phyloP scores from a whole-genome alignment of 805 yeast species.

The Lipomyces yamadae region DNA sequence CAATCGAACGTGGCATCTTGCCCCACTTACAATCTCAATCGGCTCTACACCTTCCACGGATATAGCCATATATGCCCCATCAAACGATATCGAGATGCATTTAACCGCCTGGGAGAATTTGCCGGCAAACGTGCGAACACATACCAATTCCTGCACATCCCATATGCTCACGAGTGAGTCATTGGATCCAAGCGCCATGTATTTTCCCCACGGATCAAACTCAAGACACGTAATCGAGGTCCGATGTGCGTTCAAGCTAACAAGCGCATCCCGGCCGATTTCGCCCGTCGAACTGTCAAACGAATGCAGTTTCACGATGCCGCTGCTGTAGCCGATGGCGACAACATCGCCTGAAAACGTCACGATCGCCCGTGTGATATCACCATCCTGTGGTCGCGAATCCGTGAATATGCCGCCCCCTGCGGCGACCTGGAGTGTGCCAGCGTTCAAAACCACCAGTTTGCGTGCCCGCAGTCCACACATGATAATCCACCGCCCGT shows the following conservation, averaged over 20 bases:
- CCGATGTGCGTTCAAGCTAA: constrained; percentile 53
- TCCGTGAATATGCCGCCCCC: background rate
- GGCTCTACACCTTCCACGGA: constrained; percentile 52
- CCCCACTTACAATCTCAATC: constrained; percentile 47
- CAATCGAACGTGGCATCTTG: background rate
- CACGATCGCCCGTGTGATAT: constrained; percentile 48
- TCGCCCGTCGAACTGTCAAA: constrained; percentile 16
- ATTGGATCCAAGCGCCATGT: constrained; percentile 58
- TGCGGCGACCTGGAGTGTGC: constrained; percentile 5
- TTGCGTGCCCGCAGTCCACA: background rate
- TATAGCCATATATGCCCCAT: constrained; percentile 54
- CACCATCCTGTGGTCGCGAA: constrained; percentile 37
- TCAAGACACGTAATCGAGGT: constrained; percentile 55
- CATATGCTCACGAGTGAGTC: constrained; percentile 63
- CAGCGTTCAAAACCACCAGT: background rate
- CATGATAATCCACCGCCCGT: constrained; percentile 22
- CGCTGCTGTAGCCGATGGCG: constrained; percentile 56
- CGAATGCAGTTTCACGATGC: constrained; percentile 47
- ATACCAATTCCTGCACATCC: constrained; percentile 51
- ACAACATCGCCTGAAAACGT: constrained; percentile 45
- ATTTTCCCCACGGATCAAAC: constrained; percentile 59
- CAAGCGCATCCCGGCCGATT: constrained; percentile 11
- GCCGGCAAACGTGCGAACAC: constrained; percentile 44
- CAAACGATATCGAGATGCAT: constrained; percentile 51
- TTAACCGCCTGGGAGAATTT: constrained; percentile 48